Conservation (phyloP, 768 basidiomycete genomes). For the Chalciporus pseudorubinellus region DNA sequence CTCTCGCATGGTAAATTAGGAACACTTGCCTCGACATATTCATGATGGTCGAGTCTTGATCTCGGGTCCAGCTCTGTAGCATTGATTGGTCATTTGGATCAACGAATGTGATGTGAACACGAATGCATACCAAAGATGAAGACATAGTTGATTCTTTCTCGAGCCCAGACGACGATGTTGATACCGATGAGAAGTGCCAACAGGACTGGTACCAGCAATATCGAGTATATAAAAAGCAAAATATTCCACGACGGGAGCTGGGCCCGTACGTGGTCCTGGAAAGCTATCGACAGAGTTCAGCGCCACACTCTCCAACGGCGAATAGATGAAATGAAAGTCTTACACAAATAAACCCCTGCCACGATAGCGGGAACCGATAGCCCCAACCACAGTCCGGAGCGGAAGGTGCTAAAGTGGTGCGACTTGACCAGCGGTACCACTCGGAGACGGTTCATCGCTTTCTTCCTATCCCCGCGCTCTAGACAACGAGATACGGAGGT, state of each 20-base stretch:
- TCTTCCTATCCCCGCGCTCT: constrained; percentile 76
- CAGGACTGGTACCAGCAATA: constrained; percentile 69
- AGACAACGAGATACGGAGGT: neutral
- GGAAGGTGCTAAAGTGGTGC: constrained; percentile 70
- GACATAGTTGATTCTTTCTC: constrained; percentile 83
- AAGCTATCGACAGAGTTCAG: constrained; percentile 40
- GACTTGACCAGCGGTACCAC: constrained; percentile 47
- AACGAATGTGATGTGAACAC: neutral
- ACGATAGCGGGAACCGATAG: constrained; percentile 66
- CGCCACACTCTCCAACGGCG: neutral
- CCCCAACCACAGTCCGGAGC: constrained; percentile 72
- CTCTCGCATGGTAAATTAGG: neutral
- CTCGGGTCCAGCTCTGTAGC: constrained; percentile 62
- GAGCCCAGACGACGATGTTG: constrained; percentile 80
- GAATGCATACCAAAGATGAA: constrained; percentile 75
- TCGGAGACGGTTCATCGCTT: constrained; percentile 66
- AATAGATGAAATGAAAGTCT: neutral
- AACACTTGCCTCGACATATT: constrained; percentile 64
- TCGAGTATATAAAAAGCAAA: constrained; percentile 75
- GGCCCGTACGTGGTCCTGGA: constrained; percentile 48
- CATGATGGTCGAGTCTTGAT: constrained; percentile 70
- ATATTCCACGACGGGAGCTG: constrained; percentile 68
- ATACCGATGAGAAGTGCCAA: constrained; percentile 76
- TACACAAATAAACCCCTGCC: constrained; percentile 62
- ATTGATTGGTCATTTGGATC: neutral